phyloP scores from a whole-genome alignment of 2,329 filamentous ascomycete genomes.

The Aureobasidium uvarum region DNA sequence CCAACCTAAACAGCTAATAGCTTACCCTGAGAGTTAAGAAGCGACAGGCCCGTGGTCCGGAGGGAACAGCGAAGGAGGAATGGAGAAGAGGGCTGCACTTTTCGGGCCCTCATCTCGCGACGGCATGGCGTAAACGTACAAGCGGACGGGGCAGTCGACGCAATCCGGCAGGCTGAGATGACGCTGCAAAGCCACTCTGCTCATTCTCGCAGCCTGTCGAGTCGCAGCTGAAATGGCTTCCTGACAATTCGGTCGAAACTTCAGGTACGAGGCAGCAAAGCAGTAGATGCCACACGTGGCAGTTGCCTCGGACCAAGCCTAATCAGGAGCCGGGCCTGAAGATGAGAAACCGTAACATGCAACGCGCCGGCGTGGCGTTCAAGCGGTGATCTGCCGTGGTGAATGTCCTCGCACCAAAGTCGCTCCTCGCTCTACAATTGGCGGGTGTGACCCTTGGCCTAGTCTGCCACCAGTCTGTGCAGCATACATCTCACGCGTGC shows the following conservation, averaged over 20 bases:
- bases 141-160: neutral
- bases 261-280: slow-evolving; percentile 11
- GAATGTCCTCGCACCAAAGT: neutral
- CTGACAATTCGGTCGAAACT: neutral
- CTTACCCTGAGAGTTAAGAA: neutral
- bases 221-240: neutral
- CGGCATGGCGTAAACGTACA: slow-evolving; percentile 21
- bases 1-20: neutral
- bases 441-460: neutral
- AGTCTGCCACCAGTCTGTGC: slow-evolving; percentile 23
- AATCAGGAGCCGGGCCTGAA: slow-evolving; percentile 3
- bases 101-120: slow-evolving; percentile 3
- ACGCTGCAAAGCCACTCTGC: slow-evolving; percentile 3
- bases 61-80: slow-evolving; percentile 12
- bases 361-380: slow-evolving; percentile 19
- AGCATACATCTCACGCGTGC: slow-evolving; percentile 20
- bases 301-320: slow-evolving; percentile 25
- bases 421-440: slow-evolving; percentile 11
- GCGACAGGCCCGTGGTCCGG: neutral
- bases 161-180: slow-evolving; percentile 7
- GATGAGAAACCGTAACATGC: slow-evolving; percentile 21
- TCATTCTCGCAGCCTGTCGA: neutral
- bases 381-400: slow-evolving; percentile 24
- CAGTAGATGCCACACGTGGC: slow-evolving; percentile 17
- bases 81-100: neutral